Evolutionary conservation across 306 rosid species (phyloP), one percentile per base, ranked within the genome.

Genomic region (Delonix regia): DNA sequence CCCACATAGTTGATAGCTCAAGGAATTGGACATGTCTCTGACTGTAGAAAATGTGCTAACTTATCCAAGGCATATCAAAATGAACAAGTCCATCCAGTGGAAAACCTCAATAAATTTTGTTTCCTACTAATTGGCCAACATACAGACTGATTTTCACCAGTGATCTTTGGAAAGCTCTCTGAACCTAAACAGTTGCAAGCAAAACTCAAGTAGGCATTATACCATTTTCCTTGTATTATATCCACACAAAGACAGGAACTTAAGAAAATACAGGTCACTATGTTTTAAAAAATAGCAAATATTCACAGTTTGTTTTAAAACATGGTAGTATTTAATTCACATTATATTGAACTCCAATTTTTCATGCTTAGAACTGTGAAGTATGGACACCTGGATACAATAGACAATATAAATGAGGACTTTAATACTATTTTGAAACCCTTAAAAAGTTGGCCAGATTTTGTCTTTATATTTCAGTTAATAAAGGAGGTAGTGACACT

Each of bases 161-260:
- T 28, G 60, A 69, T 69, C 74, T 42, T 48, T 69, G 42, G 38
- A 14, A 69, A 44, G 56, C 12, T 44, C 25, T 28, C 56, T 27
- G 27, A 30, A 16, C 44, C 42, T 15, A 25, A 69, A 69, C 41
- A 9, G 55, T 16, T 34, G 60, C 57, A 69, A 44, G 59, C 13
- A 28, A 27, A 44, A 36, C 25, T 27, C 39, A 45, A 44, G 73
- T 27, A 25, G 24, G 34, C 41, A 44, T 44, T 44, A 69, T 66
- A 36, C 27, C 19, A 69, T 25, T 45, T 14, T 27, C 33, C 74
- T 25, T 69, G 74, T 34, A 24, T 44, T 12, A 24, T 42, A 42
- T 68, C 56, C 38, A 68, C 55, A 13, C 73, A 41, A 68, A 8
- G 8, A 68, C 19, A 42, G 16, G 22, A 15, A 27, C 16, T 16